Percentiles rank a stretch among this genome's conserved stretches.
phyloP scores from a whole-genome alignment of 1,139 yeast species.

The Torulaspora globosa region DNA sequence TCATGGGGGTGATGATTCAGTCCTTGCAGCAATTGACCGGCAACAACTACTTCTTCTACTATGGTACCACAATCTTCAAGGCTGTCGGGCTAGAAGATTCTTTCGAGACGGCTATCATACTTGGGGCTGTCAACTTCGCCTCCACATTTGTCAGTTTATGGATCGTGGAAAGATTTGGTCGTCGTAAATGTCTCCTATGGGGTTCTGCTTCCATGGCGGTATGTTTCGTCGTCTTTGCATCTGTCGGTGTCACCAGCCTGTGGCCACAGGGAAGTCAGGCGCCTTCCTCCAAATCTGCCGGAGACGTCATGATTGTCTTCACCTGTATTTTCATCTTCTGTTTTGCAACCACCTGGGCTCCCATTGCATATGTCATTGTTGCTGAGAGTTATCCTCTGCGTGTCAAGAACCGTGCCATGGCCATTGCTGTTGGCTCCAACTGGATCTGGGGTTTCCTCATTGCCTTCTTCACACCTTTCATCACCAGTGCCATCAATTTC shows the following conservation, averaged over 20 bases:
- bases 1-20: constrained; percentile 8
- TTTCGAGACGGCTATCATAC: constrained; percentile 7
- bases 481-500: constrained; percentile 7
- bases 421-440: constrained; percentile 8
- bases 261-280: constrained; percentile 6
- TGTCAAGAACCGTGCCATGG: constrained; percentile 9
- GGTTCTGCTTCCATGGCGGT: constrained; percentile 8
- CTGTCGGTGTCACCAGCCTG: constrained; percentile 8
- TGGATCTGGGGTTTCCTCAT: constrained; percentile 8
- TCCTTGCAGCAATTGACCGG: constrained; percentile 8
- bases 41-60: constrained; percentile 8
- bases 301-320: constrained; percentile 73
- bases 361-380: constrained; percentile 7
- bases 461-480: constrained; percentile 8
- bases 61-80: constrained; percentile 8
- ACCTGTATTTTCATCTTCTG: constrained; percentile 75
- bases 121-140: constrained; percentile 6
- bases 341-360: constrained; percentile 42
- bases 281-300: constrained; percentile 47
- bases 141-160: constrained; percentile 7
- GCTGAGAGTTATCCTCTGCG: constrained; percentile 7
- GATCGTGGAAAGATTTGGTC: constrained; percentile 9
- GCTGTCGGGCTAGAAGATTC: constrained; percentile 7
- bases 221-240: constrained; percentile 7
- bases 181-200: constrained; percentile 8